phyloP scores from a whole-genome alignment of 345 rosid species.

The Pistacia atlantica region DNA sequence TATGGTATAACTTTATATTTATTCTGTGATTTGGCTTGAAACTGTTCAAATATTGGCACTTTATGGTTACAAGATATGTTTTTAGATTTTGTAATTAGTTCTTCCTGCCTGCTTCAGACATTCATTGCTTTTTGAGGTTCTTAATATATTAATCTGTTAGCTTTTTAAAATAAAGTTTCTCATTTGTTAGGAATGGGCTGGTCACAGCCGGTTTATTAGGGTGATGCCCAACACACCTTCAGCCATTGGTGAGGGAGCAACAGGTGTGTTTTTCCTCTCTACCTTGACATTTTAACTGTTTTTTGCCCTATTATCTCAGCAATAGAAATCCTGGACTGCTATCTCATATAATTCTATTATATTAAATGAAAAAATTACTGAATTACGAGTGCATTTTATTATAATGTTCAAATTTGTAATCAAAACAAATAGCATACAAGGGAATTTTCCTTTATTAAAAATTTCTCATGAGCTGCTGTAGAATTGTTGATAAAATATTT shows the following conservation, averaged over 20 bases:
- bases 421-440: not conserved
- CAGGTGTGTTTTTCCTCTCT: slow-evolving; percentile 43
- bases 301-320: not conserved
- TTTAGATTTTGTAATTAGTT: no score
- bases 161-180: not conserved
- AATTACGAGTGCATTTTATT: no score
- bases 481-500: not conserved
- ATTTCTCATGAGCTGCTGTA: not conserved
- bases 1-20: not conserved
- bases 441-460: not conserved
- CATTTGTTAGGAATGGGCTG: slow-evolving; percentile 74
- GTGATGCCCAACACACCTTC: slow-evolving; percentile 96
- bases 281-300: not conserved
- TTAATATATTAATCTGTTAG: not conserved
- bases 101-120: not conserved
- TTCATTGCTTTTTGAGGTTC: not conserved
- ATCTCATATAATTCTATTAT: not conserved
- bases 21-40: not conserved
- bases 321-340: not conserved
- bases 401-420: not conserved
- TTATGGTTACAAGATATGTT: not conserved
- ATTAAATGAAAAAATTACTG: not conserved
- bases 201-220: slow-evolving; percentile 73
- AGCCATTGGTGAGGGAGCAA: slow-evolving; percentile 84
- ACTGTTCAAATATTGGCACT: not conserved